Conservation (phyloP, 371 early-diverging fungal species). For the Actinomortierella ambigua region DNA sequence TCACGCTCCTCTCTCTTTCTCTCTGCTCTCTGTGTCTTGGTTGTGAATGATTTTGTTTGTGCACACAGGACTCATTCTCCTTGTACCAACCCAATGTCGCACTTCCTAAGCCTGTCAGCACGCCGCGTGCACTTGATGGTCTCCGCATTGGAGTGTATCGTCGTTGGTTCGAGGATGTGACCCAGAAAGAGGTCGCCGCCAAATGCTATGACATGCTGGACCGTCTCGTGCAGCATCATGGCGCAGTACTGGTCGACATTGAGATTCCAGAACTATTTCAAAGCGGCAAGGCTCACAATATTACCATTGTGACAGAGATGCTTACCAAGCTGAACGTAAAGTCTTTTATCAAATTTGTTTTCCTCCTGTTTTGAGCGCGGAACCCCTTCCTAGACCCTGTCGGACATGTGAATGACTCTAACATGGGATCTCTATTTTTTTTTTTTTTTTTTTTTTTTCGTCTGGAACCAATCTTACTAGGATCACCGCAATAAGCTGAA, state of each 20-base stretch:
- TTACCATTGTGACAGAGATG: conserved; percentile 73
- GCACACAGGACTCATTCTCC: conserved; percentile 31
- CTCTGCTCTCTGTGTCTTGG: not conserved
- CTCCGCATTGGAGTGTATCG: conserved; percentile 59
- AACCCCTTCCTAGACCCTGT: conserved; percentile 9
- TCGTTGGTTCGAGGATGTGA: conserved; percentile 56
- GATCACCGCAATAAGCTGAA: conserved; percentile 30
- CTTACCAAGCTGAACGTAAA: conserved; percentile 43
- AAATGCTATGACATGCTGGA: conserved; percentile 50
- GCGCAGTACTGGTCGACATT: conserved; percentile 68
- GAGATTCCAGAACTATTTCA: conserved; percentile 68
- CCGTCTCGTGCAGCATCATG: conserved; percentile 48
- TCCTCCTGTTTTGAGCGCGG: conserved; percentile 21
- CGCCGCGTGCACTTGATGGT: conserved; percentile 41
- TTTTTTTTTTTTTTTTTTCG: not conserved
- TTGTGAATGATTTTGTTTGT: not conserved
- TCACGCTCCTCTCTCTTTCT: not conserved
- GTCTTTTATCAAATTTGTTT: conserved; percentile 49
- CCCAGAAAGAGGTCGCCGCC: conserved; percentile 53
- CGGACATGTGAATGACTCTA: not conserved
- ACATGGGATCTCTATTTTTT: not conserved
- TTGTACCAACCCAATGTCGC: conserved; percentile 46
- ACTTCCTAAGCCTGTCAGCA: conserved; percentile 23
- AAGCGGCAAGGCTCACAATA: conserved; percentile 60
- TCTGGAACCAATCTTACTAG: conserved; percentile 4